A percentile compares a stretch with the other conserved stretches of the same genome.
These are phyloP conservation scores for Ophiostoma novo-ulmi DNA, from an alignment of 2,329 filamentous ascomycete genomes.

Conservation along the genomic window DNA sequence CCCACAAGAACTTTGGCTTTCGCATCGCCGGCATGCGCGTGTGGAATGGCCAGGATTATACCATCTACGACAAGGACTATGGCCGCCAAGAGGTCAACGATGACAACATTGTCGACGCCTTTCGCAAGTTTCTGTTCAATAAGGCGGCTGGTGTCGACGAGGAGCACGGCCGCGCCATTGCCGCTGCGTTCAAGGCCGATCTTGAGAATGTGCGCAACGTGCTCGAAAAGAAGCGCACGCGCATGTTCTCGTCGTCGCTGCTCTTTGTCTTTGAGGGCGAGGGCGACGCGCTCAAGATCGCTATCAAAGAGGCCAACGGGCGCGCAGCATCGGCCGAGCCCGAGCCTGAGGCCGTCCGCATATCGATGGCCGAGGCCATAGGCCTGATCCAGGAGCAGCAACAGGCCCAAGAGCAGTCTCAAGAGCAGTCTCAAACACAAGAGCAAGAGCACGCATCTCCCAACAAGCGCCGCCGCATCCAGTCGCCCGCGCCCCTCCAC, in stretches of 20 bases:
- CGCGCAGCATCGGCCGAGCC: background rate
- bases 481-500: background rate
- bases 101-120: slow-evolving; percentile 50
- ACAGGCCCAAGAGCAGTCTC: background rate
- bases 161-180: slow-evolving; percentile 52
- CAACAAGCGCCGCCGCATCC: slow-evolving; percentile 39
- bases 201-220: slow-evolving; percentile 50
- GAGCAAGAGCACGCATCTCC: background rate
- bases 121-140: slow-evolving; percentile 56
- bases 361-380: background rate
- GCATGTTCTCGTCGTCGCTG: slow-evolving; percentile 60
- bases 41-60: slow-evolving; percentile 56
- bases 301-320: slow-evolving; percentile 49
- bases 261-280: slow-evolving; percentile 63
- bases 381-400: background rate
- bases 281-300: slow-evolving; percentile 47
- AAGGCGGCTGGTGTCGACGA: slow-evolving; percentile 53
- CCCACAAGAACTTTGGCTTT: slow-evolving; percentile 56
- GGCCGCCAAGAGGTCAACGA: slow-evolving; percentile 50
- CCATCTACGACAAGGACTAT: slow-evolving; percentile 59
- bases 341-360: background rate
- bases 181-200: slow-evolving; percentile 49
- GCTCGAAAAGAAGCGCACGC: slow-evolving; percentile 52
- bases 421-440: background rate
- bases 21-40: slow-evolving; percentile 62